phyloP scores from a whole-genome alignment of 495 filamentous ascomycete species.

The Penicillium diatomitis region DNA sequence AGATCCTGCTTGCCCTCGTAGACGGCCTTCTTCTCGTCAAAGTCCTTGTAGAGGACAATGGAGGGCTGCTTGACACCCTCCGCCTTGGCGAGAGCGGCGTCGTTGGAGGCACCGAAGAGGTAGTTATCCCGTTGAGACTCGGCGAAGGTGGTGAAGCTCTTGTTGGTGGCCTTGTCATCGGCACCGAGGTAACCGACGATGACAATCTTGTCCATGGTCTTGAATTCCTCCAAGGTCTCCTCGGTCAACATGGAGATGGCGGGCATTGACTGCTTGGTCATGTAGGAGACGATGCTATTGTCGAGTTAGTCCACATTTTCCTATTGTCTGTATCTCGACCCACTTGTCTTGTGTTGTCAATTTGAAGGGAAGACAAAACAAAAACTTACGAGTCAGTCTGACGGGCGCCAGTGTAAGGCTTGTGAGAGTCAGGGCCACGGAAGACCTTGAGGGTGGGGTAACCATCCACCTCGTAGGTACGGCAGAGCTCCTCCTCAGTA shows the following conservation, averaged over 20 bases:
- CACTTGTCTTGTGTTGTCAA: no score
- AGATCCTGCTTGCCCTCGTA: constrained; percentile 72
- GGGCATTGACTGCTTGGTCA: constrained; percentile 96
- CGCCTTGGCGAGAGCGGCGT: constrained; percentile 74
- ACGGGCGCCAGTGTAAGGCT: constrained; percentile 78
- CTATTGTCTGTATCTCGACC: no score
- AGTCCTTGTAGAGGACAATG: constrained; percentile 93
- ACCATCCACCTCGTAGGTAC: constrained; percentile 81
- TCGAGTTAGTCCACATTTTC: background rate
- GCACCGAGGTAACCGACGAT: constrained; percentile 78
- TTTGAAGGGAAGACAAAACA: no score
- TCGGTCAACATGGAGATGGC: constrained; percentile 74
- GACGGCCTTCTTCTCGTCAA: constrained; percentile 88
- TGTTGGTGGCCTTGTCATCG: constrained; percentile 76
- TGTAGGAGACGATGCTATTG: constrained; percentile 86
- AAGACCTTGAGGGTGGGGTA: constrained; percentile 99
- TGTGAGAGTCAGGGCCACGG: constrained; percentile 77
- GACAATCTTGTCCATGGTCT: constrained; percentile 95
- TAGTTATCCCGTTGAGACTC: constrained; percentile 81
- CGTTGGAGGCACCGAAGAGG: constrained; percentile 80
- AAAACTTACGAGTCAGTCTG: constrained; percentile 74
- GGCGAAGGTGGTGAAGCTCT: constrained; percentile 70
- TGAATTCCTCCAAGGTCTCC: constrained; percentile 86
- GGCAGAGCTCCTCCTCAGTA: constrained; percentile 84
- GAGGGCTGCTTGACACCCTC: constrained; percentile 82